These are phyloP conservation scores for Ceratobasidium sp. DNA, from an alignment of 1,284 basidiomycete genomes.

Conservation along the genomic window DNA sequence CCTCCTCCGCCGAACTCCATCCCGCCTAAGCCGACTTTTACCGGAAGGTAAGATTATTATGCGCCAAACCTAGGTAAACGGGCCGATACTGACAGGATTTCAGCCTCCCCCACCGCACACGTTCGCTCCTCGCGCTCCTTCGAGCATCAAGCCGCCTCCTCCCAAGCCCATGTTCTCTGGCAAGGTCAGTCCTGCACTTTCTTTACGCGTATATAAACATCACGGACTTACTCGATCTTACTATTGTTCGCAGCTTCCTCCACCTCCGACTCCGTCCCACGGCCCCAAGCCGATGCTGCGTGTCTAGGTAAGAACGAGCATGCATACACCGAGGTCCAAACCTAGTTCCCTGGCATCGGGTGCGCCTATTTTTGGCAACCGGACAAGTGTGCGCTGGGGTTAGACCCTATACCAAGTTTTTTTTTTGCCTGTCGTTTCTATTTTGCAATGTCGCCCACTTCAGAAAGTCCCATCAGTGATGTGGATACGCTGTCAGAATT, in stretches of 20 bases:
- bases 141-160: conserved; percentile 25
- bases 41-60: conserved; percentile 3
- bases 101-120: conserved; percentile 14
- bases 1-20: conserved; percentile 15
- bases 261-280: conserved; percentile 22
- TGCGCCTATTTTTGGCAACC: neutral
- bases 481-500: conserved; percentile 28
- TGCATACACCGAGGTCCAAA: too few relatives aligned
- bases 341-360: too few relatives aligned
- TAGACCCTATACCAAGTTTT: conserved; percentile 13
- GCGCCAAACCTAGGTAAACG: neutral
- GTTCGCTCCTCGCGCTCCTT: conserved; percentile 22
- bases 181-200: neutral
- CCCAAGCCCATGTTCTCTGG: conserved; percentile 26
- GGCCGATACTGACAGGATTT: neutral
- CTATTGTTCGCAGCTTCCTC: conserved; percentile 14
- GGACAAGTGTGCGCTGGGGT: neutral
- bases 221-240: neutral
- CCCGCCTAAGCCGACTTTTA: conserved; percentile 26
- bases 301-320: too few relatives aligned
- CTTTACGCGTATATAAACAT: neutral
- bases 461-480: conserved; percentile 7
- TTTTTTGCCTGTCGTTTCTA: neutral
- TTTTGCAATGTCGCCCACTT: neutral
- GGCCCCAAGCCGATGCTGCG: conserved; percentile 17